phyloP scores from a whole-genome alignment of 139 green algal species.

The Chlorella sp. region DNA sequence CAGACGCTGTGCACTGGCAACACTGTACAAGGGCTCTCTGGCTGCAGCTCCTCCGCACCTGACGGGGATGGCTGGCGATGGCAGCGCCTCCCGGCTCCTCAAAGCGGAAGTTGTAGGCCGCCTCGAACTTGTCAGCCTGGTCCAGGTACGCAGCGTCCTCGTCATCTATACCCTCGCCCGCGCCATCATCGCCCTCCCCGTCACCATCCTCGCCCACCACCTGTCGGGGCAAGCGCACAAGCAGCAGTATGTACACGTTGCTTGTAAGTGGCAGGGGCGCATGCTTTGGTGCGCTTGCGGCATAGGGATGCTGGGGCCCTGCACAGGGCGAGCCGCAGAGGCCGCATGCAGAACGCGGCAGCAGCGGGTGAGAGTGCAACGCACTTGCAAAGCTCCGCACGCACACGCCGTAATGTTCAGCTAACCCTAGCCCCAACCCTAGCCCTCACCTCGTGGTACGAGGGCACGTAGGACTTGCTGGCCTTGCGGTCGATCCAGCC shows the following conservation, averaged over 20 bases:
- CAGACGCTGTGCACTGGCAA: no score
- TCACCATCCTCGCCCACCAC: conserved; percentile 12
- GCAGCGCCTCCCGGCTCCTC: conserved; percentile 69
- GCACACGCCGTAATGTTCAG: not conserved
- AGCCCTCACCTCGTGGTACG: conserved; percentile 32
- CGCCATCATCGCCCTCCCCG: conserved; percentile 67
- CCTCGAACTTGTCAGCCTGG: conserved; percentile 78
- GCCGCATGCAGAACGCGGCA: not conserved
- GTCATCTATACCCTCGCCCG: conserved; percentile 37
- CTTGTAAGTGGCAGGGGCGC: not conserved
- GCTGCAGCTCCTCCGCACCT: no score
- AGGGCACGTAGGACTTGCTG: conserved; percentile 30
- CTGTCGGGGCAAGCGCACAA: conserved; percentile 2
- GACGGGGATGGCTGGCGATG: conserved; percentile 71
- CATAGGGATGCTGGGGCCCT: not conserved
- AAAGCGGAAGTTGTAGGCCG: conserved; percentile 88
- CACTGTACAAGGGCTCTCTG: no score
- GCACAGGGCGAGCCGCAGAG: not conserved
- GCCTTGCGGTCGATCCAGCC: conserved; percentile 37
- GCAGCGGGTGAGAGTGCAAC: not conserved
- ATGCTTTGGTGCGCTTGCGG: no score
- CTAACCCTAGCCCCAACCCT: not conserved
- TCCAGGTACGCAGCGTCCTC: conserved; percentile 79
- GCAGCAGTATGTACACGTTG: not conserved
- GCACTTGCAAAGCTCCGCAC: not conserved